phyloP scores from a whole-genome alignment of 371 early-diverging fungal species.

The Mortierella sp. region DNA sequence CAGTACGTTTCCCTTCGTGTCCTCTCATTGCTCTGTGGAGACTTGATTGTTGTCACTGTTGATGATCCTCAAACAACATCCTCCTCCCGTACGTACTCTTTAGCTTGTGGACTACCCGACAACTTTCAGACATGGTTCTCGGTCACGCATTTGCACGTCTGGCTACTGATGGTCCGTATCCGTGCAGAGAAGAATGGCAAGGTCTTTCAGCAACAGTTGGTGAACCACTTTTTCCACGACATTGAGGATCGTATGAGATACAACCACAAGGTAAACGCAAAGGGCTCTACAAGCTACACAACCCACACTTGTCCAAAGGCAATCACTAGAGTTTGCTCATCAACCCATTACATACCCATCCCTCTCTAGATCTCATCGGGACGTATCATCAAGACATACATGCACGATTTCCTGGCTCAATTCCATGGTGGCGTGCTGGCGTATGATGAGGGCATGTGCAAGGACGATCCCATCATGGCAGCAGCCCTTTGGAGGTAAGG shows the following conservation, averaged over 20 bases:
- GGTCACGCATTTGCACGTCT: conserved; percentile 90
- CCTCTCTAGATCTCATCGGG: conserved; percentile 75
- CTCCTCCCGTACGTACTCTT: background rate
- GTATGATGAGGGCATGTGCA: conserved; percentile 93
- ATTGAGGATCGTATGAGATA: conserved; percentile 82
- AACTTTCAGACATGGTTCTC: conserved; percentile 97
- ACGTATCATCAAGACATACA: conserved; percentile 76
- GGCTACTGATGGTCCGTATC: conserved; percentile 91
- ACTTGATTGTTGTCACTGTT: background rate
- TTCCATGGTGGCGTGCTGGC: conserved; percentile 93
- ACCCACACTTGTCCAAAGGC: too few relatives aligned
- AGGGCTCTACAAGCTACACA: too few relatives aligned
- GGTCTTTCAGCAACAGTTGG: conserved; percentile 86
- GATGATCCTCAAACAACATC: background rate
- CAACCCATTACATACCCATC: too few relatives aligned
- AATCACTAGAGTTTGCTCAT: too few relatives aligned
- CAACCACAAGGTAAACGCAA: conserved; percentile 58
- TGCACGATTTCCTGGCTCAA: conserved; percentile 83
- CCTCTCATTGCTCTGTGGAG: background rate
- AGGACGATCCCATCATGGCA: conserved; percentile 91
- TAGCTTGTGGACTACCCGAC: conserved; percentile 81
- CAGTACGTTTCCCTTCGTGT: conserved; percentile 51
- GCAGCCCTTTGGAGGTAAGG: conserved; percentile 90
- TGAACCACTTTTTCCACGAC: conserved; percentile 91
- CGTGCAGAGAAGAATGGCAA: conserved; percentile 78